Evolutionary conservation across 208 protist species (phyloP).

Genomic region (Leishmania tropica): DNA sequence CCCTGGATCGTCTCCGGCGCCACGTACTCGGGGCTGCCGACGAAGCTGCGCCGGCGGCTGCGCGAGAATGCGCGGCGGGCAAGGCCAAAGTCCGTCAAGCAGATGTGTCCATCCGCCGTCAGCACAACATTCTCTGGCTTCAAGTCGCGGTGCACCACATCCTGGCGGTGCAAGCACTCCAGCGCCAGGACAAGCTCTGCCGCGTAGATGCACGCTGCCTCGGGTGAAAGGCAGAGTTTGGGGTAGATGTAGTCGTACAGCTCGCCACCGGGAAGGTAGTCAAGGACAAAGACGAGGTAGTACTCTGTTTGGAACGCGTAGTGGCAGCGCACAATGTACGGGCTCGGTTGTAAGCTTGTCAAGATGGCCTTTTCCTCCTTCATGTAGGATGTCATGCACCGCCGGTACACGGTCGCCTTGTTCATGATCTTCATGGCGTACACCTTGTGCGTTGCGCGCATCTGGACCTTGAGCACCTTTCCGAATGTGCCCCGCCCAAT

Average conservation of each 20-base stretch:
- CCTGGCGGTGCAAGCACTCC: slow-evolving; percentile 84
- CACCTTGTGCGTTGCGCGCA: slow-evolving; percentile 50
- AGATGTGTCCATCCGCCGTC: slow-evolving; percentile 76
- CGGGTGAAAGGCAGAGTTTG: slow-evolving; percentile 35
- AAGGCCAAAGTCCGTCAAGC: slow-evolving; percentile 91
- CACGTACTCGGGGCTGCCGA: slow-evolving; percentile 90
- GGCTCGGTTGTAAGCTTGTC: slow-evolving; percentile 75
- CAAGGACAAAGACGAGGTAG: slow-evolving; percentile 91
- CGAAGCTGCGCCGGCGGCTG: slow-evolving; percentile 79
- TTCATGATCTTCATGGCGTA: slow-evolving; percentile 94
- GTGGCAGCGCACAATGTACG: slow-evolving; percentile 89
- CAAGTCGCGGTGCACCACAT: slow-evolving; percentile 88
- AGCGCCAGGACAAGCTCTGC: slow-evolving; percentile 92
- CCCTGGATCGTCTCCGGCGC: slow-evolving; percentile 92
- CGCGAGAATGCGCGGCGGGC: slow-evolving; percentile 74
- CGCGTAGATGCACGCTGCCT: slow-evolving; percentile 82
- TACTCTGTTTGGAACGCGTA: slow-evolving; percentile 89
- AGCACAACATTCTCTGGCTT: slow-evolving; percentile 93
- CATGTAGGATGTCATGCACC: slow-evolving; percentile 87
- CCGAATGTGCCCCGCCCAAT: slow-evolving; percentile 94
- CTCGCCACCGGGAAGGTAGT: slow-evolving; percentile 95
- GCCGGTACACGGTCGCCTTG: slow-evolving; percentile 81
- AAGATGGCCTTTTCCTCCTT: slow-evolving; percentile 87
- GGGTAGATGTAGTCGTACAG: slow-evolving; percentile 94
- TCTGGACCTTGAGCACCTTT: slow-evolving; percentile 93